Conservation (phyloP, 768 basidiomycete genomes). For the Rhodotorula babjevae region DNA sequence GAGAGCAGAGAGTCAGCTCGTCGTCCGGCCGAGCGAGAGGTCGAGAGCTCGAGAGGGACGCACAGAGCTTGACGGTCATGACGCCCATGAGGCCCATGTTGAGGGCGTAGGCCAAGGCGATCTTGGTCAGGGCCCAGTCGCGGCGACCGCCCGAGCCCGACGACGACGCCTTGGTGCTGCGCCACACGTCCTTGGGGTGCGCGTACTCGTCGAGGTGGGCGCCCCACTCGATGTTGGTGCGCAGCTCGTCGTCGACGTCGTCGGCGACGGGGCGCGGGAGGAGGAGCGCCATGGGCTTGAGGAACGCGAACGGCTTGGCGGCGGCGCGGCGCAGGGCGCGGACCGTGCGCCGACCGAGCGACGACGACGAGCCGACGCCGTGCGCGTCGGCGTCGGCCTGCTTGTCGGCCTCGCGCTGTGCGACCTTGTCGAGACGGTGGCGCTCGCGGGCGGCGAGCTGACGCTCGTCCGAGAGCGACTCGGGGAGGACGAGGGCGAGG, state of each 20-base stretch:
- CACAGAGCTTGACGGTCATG: conserved; percentile 18
- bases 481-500: conserved; percentile 47
- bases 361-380: too few species aligned
- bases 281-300: conserved; percentile 46
- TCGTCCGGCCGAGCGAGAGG: rapidly evolving
- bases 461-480: conserved; percentile 46
- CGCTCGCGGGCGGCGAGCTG: conserved; percentile 37
- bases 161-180: conserved; percentile 1
- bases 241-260: conserved; percentile 1
- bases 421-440: conserved; percentile 8
- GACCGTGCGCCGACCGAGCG: too few species aligned
- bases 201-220: conserved; percentile 15
- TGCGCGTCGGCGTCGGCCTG: neutral
- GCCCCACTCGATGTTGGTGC: conserved; percentile 22
- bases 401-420: neutral
- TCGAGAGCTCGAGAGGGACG: neutral
- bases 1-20: neutral
- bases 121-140: conserved; percentile 48
- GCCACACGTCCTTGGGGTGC: conserved; percentile 27
- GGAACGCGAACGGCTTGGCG: conserved; percentile 40
- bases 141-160: conserved; percentile 19
- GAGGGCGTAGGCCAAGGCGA: conserved; percentile 42
- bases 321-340: neutral
- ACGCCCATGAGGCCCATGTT: conserved; percentile 42
- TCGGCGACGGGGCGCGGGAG: conserved; percentile 14